phyloP scores from a whole-genome alignment of 208 protist genomes.

The Tetramitus jugosus region DNA sequence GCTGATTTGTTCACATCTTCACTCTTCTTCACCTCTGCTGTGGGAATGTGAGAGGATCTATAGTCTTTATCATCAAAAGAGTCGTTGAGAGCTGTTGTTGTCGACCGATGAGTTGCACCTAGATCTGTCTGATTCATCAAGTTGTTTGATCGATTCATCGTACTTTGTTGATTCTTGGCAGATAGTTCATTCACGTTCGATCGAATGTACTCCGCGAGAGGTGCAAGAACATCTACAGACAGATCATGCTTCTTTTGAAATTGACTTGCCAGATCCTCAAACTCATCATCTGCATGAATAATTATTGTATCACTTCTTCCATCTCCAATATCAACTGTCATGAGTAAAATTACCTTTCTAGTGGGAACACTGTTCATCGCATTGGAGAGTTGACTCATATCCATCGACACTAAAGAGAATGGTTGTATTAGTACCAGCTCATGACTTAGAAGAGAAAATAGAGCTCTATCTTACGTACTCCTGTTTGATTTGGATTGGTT shows the following conservation, averaged over 20 bases:
- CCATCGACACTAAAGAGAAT: too few relatives aligned
- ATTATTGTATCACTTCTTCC: background rate
- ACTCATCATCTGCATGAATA: background rate
- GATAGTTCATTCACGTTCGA: conserved; percentile 1
- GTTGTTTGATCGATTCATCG: background rate
- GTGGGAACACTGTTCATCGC: too few relatives aligned
- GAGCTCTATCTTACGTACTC: too few relatives aligned
- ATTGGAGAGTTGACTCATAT: too few relatives aligned
- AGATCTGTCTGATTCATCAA: background rate
- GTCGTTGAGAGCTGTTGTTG: background rate
- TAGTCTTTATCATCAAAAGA: background rate
- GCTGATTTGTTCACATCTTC: background rate
- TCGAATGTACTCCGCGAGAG: conserved; percentile 1
- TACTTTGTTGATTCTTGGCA: background rate
- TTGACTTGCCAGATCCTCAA: background rate
- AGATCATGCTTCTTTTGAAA: conserved; percentile 13
- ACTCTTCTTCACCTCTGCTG: background rate
- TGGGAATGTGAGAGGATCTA: background rate
- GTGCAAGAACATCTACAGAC: background rate
- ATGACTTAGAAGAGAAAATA: too few relatives aligned
- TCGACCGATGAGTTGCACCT: background rate
- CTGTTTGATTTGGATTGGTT: too few relatives aligned
- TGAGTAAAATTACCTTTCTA: conserved; percentile 11
- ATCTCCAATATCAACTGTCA: conserved; percentile 22
- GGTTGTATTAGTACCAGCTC: too few relatives aligned